Conservation (phyloP, 176 grass and related monocot genomes). For the Neostapfia colusana region DNA sequence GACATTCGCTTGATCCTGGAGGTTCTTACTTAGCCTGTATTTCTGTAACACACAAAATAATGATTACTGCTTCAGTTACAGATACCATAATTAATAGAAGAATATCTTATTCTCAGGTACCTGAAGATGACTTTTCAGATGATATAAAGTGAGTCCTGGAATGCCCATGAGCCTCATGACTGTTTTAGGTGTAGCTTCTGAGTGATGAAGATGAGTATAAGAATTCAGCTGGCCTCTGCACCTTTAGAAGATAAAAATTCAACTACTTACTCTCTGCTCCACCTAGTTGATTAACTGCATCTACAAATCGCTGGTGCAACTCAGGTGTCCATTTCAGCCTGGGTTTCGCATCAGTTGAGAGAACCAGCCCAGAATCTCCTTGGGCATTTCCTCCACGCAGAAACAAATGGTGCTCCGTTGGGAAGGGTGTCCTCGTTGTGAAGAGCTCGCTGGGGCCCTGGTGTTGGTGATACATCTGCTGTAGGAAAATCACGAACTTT, state of each 20-base stretch:
- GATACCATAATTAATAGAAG: constrained; percentile 25
- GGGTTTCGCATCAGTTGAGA: constrained; percentile 96
- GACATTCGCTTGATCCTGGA: constrained; percentile 75
- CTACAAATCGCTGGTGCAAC: constrained; percentile 94
- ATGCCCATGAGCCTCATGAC: constrained; percentile 98
- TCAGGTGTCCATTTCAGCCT: constrained; percentile 98
- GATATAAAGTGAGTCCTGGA: constrained; percentile 95
- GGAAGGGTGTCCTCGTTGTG: constrained; percentile 56
- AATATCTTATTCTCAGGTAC: constrained; percentile 49
- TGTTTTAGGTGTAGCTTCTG: constrained; percentile 97
- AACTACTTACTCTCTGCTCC: constrained; percentile 94
- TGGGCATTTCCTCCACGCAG: constrained; percentile 64
- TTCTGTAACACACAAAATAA: constrained; percentile 60
- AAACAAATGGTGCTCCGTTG: constrained; percentile 82
- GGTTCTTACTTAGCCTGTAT: constrained; percentile 92
- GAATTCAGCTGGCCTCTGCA: constrained; percentile 34
- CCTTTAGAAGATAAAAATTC: constrained; percentile 17
- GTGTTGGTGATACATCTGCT: constrained; percentile 89
- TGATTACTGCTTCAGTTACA: constrained; percentile 29
- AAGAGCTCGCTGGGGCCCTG: constrained; percentile 67
- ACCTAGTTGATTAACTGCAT: constrained; percentile 94
- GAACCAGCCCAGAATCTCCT: constrained; percentile 90
- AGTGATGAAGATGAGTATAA: constrained; percentile 52
- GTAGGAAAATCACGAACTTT: constrained; percentile 28
- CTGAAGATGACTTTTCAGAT: constrained; percentile 98